Percentiles rank a stretch among this genome's conserved stretches.
phyloP scores from a whole-genome alignment of 352 stramenopile genomes.

The Globisporangium abappressorium region DNA sequence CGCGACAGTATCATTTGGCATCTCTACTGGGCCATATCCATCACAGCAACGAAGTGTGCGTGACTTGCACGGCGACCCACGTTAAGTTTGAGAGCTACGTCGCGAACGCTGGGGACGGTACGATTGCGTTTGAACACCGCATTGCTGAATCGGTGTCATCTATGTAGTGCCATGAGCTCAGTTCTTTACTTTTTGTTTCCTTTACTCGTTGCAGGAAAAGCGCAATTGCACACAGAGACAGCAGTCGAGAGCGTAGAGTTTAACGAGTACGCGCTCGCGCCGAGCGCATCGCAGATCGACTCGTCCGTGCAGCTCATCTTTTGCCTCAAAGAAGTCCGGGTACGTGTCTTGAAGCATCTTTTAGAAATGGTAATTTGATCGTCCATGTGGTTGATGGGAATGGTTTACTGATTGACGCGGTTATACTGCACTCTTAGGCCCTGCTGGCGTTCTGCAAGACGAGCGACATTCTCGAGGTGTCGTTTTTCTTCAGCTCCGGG shows the following conservation, averaged over 20 bases:
- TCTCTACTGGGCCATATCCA: slow-evolving; percentile 80
- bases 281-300: slow-evolving; percentile 32
- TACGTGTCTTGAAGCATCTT: slow-evolving; percentile 18
- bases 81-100: slow-evolving; percentile 85
- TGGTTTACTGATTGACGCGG: neutral
- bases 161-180: neutral
- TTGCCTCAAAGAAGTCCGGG: slow-evolving; percentile 77
- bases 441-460: slow-evolving; percentile 78
- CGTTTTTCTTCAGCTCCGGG: slow-evolving; percentile 65
- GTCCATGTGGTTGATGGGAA: neutral
- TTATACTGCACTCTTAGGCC: slow-evolving; percentile 21
- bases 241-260: slow-evolving; percentile 78
- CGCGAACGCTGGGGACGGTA: slow-evolving; percentile 46
- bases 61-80: slow-evolving; percentile 59
- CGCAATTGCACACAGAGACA: slow-evolving; percentile 81
- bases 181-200: neutral
- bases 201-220: slow-evolving; percentile 34
- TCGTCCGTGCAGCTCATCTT: slow-evolving; percentile 77
- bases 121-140: neutral
- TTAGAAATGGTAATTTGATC: neutral
- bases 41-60: slow-evolving; percentile 72
- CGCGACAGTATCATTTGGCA: slow-evolving; percentile 68
- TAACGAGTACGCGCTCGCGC: slow-evolving; percentile 60
- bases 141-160: neutral
- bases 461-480: slow-evolving; percentile 68